These are phyloP conservation scores for Stachybotrys chlorohalonatus DNA, from an alignment of 2,329 filamentous ascomycete genomes.

Conservation along the genomic window DNA sequence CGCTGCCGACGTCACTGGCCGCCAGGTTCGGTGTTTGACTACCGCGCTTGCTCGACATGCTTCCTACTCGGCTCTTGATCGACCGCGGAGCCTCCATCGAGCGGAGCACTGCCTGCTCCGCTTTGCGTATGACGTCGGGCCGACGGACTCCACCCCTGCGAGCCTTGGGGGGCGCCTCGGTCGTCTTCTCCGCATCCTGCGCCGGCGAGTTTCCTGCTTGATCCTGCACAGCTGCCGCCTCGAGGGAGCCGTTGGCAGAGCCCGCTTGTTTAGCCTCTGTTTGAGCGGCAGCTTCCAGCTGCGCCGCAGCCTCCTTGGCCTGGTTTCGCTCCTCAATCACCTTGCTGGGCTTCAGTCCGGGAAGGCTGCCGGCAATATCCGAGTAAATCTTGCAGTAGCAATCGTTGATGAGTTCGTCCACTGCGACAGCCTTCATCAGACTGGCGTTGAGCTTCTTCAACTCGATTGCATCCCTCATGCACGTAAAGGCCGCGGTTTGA, in stretches of 20 bases:
- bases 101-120: slow-evolving; percentile 47
- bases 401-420: slow-evolving; percentile 92
- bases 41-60: slow-evolving; percentile 40
- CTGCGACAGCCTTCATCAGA: slow-evolving; percentile 73
- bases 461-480: slow-evolving; percentile 50
- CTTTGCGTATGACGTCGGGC: slow-evolving; percentile 51
- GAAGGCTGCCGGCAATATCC: slow-evolving; percentile 53
- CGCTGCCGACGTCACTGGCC: slow-evolving; percentile 14
- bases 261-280: slow-evolving; percentile 19
- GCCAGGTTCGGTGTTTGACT: slow-evolving; percentile 27
- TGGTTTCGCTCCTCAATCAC: slow-evolving; percentile 36
- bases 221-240: slow-evolving; percentile 24
- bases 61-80: slow-evolving; percentile 40
- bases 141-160: slow-evolving; percentile 39
- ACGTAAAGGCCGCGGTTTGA: slow-evolving; percentile 35
- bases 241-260: slow-evolving; percentile 20
- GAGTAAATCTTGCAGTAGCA: slow-evolving; percentile 72
- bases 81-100: slow-evolving; percentile 39
- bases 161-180: slow-evolving; percentile 27
- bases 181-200: slow-evolving; percentile 27
- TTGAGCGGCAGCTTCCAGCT: slow-evolving; percentile 20
- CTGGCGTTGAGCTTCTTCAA: slow-evolving; percentile 70
- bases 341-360: slow-evolving; percentile 36
- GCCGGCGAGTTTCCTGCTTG: slow-evolving; percentile 25
- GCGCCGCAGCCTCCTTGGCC: slow-evolving; percentile 30